Conservation (phyloP, 192 early-diverging fungal species). For the Nowakowskiella sp. region DNA sequence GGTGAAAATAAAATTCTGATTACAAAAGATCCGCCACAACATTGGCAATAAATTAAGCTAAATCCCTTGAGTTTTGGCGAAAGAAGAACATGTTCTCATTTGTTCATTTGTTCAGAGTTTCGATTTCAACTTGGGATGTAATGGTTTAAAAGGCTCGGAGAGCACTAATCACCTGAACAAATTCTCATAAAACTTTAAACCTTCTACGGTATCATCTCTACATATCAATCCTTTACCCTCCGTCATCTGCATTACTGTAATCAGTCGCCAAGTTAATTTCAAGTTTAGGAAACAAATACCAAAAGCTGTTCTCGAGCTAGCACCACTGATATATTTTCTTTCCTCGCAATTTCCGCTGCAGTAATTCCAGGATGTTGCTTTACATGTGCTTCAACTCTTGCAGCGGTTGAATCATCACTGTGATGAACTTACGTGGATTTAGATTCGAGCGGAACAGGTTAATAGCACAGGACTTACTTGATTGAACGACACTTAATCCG, state of each 20-base stretch:
- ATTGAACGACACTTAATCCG: conserved; percentile 74
- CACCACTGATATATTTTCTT: conserved; percentile 50
- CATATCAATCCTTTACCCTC: conserved; percentile 75
- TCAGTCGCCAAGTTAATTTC: conserved; percentile 31
- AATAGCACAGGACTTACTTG: conserved; percentile 21
- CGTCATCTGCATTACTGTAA: conserved; percentile 52
- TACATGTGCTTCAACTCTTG: conserved; percentile 44
- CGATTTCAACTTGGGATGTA: too few species aligned
- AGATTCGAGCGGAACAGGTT: not conserved
- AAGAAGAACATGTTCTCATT: too few species aligned
- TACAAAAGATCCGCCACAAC: too few species aligned
- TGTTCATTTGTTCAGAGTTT: too few species aligned
- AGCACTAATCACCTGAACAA: too few species aligned
- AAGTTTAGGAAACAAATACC: conserved; percentile 31
- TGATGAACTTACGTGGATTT: not conserved
- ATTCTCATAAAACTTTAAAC: conserved; percentile 78
- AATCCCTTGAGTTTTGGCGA: too few species aligned
- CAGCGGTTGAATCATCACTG: conserved; percentile 62
- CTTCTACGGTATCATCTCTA: conserved; percentile 79
- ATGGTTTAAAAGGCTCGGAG: too few species aligned
- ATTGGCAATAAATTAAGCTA: too few species aligned
- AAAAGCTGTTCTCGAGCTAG: conserved; percentile 63
- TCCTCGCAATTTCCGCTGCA: conserved; percentile 60
- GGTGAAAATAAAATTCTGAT: too few species aligned
- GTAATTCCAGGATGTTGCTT: conserved; percentile 42